phyloP scores from a whole-genome alignment of 2,329 filamentous ascomycete species.

The Aspergillus transmontanensis region DNA sequence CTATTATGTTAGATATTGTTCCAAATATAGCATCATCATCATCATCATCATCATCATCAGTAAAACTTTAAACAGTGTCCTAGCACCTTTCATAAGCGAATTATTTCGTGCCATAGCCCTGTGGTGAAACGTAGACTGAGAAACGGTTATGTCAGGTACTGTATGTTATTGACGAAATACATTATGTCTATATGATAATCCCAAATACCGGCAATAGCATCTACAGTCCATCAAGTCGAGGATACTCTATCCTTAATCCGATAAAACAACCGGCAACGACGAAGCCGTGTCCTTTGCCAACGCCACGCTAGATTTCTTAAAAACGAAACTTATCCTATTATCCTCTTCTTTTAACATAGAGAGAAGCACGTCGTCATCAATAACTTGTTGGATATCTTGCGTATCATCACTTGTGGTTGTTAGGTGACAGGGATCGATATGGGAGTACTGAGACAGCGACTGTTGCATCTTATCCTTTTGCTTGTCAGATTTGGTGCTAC shows the following conservation, averaged over 20 bases:
- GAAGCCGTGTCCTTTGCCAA: slow-evolving; percentile 17
- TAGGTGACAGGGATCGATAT: slow-evolving; percentile 44
- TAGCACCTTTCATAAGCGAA: background rate
- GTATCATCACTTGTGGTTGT: slow-evolving; percentile 13
- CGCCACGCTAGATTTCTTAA: slow-evolving; percentile 38
- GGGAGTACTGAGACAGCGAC: slow-evolving; percentile 46
- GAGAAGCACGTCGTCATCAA: slow-evolving; percentile 39
- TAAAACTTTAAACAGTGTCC: background rate
- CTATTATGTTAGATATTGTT: background rate
- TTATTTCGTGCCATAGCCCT: background rate
- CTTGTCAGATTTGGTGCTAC: slow-evolving; percentile 14
- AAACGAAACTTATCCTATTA: slow-evolving; percentile 42
- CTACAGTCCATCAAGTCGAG: background rate
- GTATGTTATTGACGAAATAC: background rate
- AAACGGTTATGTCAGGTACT: background rate
- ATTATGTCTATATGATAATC: background rate
- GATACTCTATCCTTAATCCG: slow-evolving; percentile 1
- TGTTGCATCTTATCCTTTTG: slow-evolving; percentile 43
- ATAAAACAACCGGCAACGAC: background rate
- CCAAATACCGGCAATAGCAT: background rate
- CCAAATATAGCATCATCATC: background rate
- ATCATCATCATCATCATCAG: background rate
- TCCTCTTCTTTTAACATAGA: slow-evolving; percentile 42
- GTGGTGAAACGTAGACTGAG: no score
- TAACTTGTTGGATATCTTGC: slow-evolving; percentile 24